phyloP scores from a whole-genome alignment of 2,329 filamentous ascomycete genomes.

The Apiospora sp. region DNA sequence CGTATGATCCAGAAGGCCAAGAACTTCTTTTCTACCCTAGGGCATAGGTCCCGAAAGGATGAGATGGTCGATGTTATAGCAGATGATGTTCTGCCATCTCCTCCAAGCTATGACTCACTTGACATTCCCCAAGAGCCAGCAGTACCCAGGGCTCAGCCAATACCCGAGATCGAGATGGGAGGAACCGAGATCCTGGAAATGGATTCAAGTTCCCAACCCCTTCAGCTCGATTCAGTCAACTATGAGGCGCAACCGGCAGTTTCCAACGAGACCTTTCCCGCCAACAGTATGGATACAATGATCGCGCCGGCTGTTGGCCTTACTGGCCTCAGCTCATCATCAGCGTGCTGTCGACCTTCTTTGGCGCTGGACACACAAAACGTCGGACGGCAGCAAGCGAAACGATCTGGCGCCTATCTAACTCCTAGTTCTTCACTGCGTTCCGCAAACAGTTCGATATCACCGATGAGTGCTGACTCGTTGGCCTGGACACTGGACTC shows the following conservation, averaged over 20 bases:
- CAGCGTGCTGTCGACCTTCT: constrained; percentile 35
- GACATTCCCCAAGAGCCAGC: constrained; percentile 37
- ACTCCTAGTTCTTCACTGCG: constrained; percentile 45
- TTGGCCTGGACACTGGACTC: constrained; percentile 50
- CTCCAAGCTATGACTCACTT: constrained; percentile 57
- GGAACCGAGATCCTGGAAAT: constrained; percentile 61
- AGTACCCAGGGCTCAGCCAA: constrained; percentile 27
- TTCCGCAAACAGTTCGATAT: constrained; percentile 52
- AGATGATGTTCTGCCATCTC: constrained; percentile 45
- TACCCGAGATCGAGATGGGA: constrained; percentile 52
- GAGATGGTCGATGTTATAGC: constrained; percentile 39
- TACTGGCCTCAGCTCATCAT: not conserved
- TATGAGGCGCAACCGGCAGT: constrained; percentile 32
- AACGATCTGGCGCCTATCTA: constrained; percentile 36
- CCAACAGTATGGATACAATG: not conserved
- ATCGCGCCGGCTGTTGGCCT: not conserved
- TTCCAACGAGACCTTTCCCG: constrained; percentile 4
- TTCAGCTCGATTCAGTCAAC: constrained; percentile 40
- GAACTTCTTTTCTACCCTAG: constrained; percentile 61
- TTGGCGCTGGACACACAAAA: constrained; percentile 41
- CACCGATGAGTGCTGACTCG: constrained; percentile 51
- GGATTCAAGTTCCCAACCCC: constrained; percentile 51
- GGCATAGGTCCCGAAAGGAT: constrained; percentile 54
- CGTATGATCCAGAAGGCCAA: constrained; percentile 62
- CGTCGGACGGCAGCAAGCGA: constrained; percentile 37